These are phyloP conservation scores for Nicotiana tabacum DNA, from an alignment of 257 asterid species.

Conservation along the genomic window DNA sequence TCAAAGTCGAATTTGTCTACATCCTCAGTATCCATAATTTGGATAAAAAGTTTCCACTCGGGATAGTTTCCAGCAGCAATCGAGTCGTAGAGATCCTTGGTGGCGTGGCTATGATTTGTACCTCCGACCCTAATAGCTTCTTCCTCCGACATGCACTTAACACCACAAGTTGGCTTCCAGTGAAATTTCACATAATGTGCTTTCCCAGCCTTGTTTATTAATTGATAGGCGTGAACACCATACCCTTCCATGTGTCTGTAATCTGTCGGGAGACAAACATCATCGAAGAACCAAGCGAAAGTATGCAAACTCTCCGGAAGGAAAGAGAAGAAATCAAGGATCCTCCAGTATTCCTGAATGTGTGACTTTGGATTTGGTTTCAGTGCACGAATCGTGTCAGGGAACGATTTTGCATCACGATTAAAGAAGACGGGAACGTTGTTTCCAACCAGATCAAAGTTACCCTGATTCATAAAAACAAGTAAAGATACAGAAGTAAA, in stretches of 20 bases:
- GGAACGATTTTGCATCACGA: constrained; percentile 10
- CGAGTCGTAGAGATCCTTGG: constrained; percentile 7
- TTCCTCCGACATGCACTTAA: not conserved
- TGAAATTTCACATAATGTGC: constrained; percentile 8
- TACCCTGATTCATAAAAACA: not conserved
- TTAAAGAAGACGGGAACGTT: constrained; percentile 1
- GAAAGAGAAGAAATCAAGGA: constrained; percentile 19
- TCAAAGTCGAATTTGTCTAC: constrained; percentile 11
- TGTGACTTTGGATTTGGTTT: constrained; percentile 22
- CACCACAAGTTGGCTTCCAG: constrained; percentile 14
- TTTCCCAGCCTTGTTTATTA: not conserved
- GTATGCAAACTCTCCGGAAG: constrained; percentile 18
- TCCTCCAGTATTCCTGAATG: constrained; percentile 21
- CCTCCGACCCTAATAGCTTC: constrained; percentile 10
- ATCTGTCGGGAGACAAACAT: not conserved
- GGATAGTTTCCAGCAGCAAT: constrained; percentile 12
- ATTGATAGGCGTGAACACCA: constrained; percentile 8
- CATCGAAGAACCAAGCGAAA: constrained; percentile 15
- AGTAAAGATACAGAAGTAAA: not conserved
- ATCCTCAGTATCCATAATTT: constrained; percentile 1
- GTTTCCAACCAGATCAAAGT: constrained; percentile 15
- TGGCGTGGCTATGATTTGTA: constrained; percentile 5
- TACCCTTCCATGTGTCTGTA: constrained; percentile 13
- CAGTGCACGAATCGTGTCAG: constrained; percentile 5
- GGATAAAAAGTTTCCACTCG: constrained; percentile 6